phyloP scores from a whole-genome alignment of 495 filamentous ascomycete species.

The Xylaria flabelliformis region DNA sequence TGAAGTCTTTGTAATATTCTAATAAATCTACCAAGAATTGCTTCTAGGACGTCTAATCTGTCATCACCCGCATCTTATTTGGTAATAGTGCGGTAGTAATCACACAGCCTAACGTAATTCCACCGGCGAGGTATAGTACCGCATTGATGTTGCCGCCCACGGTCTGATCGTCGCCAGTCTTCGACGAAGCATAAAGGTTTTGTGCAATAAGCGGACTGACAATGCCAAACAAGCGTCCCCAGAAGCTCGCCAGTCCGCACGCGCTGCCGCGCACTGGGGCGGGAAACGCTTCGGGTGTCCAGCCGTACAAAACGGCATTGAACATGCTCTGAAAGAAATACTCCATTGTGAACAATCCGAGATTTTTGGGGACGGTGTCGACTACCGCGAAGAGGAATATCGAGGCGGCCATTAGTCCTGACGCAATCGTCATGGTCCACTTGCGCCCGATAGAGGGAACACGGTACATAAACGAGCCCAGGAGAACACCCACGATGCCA shows the following conservation, averaged over 20 bases:
- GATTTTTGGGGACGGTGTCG: constrained; percentile 51
- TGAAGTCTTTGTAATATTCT: neutral
- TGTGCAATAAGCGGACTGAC: constrained; percentile 52
- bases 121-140: constrained; percentile 53
- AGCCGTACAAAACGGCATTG: constrained; percentile 62
- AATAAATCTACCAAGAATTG: neutral
- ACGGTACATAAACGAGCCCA: constrained; percentile 48
- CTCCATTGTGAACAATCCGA: constrained; percentile 54
- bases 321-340: constrained; percentile 60
- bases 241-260: constrained; percentile 58
- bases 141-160: constrained; percentile 36
- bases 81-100: constrained; percentile 49
- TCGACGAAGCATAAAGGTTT: constrained; percentile 36
- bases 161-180: neutral
- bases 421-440: constrained; percentile 54
- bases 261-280: constrained; percentile 61
- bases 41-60: neutral
- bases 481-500: constrained; percentile 50
- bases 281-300: constrained; percentile 53
- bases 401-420: constrained; percentile 52
- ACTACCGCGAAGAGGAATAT: constrained; percentile 53
- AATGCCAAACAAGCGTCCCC: constrained; percentile 54
- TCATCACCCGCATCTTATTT: constrained; percentile 13
- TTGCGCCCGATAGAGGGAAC: constrained; percentile 51
- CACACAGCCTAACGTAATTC: constrained; percentile 51